phyloP scores from a whole-genome alignment of 148 eudicot genomes.

The Persicaria tinctoria region DNA sequence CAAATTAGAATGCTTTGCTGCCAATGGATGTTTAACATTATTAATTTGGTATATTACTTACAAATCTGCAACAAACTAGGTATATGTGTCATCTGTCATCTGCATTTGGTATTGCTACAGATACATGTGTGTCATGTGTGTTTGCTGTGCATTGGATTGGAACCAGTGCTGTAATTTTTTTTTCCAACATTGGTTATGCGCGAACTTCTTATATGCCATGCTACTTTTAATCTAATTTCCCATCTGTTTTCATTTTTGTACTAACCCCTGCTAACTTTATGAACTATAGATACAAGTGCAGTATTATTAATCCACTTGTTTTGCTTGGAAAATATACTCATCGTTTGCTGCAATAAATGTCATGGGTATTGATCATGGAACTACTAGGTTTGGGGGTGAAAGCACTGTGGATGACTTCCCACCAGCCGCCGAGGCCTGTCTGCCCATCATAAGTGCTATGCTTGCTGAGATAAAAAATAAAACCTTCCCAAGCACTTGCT shows the following conservation, averaged over 20 bases:
- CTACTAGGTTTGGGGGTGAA: conserved; percentile 64
- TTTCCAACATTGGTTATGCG: too few species aligned
- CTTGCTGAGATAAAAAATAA: conserved; percentile 44
- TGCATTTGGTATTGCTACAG: background rate
- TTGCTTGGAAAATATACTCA: background rate
- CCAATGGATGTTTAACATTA: background rate
- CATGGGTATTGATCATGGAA: conserved; percentile 4
- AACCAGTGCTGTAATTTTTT: too few species aligned
- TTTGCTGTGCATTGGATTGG: too few species aligned
- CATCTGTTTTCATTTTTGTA: background rate
- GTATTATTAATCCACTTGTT: background rate
- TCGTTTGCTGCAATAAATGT: background rate
- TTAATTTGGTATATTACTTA: background rate
- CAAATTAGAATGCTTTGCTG: background rate
- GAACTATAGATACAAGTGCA: background rate
- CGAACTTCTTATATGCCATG: too few species aligned
- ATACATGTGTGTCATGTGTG: background rate
- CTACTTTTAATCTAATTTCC: background rate
- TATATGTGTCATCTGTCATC: background rate
- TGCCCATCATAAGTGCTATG: conserved; percentile 64
- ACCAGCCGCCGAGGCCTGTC: conserved; percentile 82
- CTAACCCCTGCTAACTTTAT: background rate
- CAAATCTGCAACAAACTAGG: background rate
- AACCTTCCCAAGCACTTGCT: conserved; percentile 60
- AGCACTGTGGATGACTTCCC: conserved; percentile 53